Evolutionary conservation across 2,329 filamentous ascomycete species (phyloP).

Genomic region (Pseudocercospora crystallina): DNA sequence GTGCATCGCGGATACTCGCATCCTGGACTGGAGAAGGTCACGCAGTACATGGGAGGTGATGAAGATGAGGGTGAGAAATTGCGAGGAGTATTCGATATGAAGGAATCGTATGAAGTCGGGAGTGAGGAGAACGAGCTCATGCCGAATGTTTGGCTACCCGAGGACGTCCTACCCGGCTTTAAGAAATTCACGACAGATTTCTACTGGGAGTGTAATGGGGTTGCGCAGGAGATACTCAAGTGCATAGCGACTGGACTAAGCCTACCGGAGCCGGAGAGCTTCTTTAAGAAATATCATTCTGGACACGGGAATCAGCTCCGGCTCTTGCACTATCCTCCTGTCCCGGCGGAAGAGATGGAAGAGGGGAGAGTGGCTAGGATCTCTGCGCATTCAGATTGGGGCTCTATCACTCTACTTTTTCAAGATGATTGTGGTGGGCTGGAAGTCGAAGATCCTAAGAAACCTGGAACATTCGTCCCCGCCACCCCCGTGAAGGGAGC

Average conservation of each 20-base stretch:
- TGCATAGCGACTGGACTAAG: conserved; percentile 38
- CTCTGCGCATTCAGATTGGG: conserved; percentile 43
- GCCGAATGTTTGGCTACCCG: conserved; percentile 51
- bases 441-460: conserved; percentile 37
- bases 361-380: conserved; percentile 38
- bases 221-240: conserved; percentile 32
- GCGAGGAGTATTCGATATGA: conserved; percentile 22
- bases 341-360: conserved; percentile 33
- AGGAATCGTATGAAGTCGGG: conserved; percentile 49
- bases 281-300: conserved; percentile 21
- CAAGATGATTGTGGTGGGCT: conserved; percentile 44
- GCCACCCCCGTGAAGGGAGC: conserved; percentile 34
- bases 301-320: conserved; percentile 27
- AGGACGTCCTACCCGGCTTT: conserved; percentile 47
- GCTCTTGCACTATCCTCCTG: conserved; percentile 42
- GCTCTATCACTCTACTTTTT: conserved; percentile 44
- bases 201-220: conserved; percentile 34
- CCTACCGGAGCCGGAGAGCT: conserved; percentile 25
- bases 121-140: conserved; percentile 44
- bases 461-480: conserved; percentile 30
- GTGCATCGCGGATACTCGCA: conserved; percentile 44
- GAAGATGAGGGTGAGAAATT: conserved; percentile 1
- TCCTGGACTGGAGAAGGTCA: conserved; percentile 21
- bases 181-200: conserved; percentile 33
- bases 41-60: conserved; percentile 7